Evolutionary conservation across 768 basidiomycete genomes (phyloP), one percentile per base, ranked within the genome.

Genomic region (Lepiota venenata): DNA sequence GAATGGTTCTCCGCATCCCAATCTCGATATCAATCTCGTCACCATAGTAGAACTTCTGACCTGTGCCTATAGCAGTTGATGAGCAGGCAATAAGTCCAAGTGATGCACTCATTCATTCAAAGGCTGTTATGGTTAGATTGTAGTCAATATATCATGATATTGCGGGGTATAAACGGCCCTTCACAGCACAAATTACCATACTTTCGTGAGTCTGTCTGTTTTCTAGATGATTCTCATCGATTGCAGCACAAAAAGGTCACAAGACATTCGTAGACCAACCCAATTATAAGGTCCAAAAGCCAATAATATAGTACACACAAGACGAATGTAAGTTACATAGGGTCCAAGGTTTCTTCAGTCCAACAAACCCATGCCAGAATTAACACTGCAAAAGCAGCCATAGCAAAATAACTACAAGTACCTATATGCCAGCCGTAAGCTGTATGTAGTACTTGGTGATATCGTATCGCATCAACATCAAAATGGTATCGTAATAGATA

Each of bases 1-100:
- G 82, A 70, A 90, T 93, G 90, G 76, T 85, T 56, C 69, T 78
- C 60, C 74, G 70, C 58, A 67, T 88, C 61, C 75, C 78, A 56
- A 69, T 36, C 46, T 40, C 32, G 18, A 40, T 27, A 27, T 15
- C 50, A 15, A 32, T 32, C 32, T 32, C 32, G 10, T 18, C 18
- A 44, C 8, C 42, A 44, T 9, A 14, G 25, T 22, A 44, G 20
- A 41, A 20, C 4, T 21, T 25, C 42, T 25, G 40, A 32, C 9
- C 10, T 32, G 32, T 32, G 32, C 9, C 9, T 32, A 32, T 32
- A 11, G 32, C 10, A 32, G 8, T 32, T 11, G 10, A 11, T 32
- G 9, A 11, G 9, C 9, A 11, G 32, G 8, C 32, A 9, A 32
- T 32, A 8, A 32, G 32, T 32, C 32, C 8, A 32, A 32, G 32